These are phyloP conservation scores for Iberis pinnata DNA, from an alignment of 345 rosid genomes.

Conservation along the genomic window DNA sequence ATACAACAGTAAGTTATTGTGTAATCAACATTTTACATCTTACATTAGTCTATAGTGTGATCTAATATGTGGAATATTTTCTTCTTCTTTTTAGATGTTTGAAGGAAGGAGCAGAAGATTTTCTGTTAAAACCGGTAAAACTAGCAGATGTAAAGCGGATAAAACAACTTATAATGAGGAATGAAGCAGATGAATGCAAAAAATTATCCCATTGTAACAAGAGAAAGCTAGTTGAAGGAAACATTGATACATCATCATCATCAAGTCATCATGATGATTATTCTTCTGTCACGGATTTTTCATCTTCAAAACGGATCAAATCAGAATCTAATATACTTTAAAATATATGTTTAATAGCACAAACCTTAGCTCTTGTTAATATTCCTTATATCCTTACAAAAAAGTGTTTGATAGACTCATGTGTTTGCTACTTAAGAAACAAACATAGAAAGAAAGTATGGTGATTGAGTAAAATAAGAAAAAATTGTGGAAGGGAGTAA, in stretches of 20 bases:
- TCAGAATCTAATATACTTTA: conserved; percentile 18
- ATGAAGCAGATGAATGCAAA: conserved; percentile 34
- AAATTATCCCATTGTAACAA: conserved; percentile 25
- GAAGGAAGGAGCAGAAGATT: conserved; percentile 91
- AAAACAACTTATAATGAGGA: conserved; percentile 38
- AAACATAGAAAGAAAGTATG: too few relatives aligned
- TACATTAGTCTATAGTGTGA: too few relatives aligned
- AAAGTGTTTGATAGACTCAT: too few relatives aligned
- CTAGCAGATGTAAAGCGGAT: conserved; percentile 61
- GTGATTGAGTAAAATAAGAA: too few relatives aligned
- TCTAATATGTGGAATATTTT: not conserved
- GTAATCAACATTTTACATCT: too few relatives aligned
- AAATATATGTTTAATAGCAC: too few relatives aligned
- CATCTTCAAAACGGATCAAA: conserved; percentile 21
- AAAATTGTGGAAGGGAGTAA: too few relatives aligned
- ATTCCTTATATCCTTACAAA: too few relatives aligned
- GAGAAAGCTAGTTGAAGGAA: conserved; percentile 31
- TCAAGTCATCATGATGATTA: conserved; percentile 13
- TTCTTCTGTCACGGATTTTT: not conserved
- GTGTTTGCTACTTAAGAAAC: too few relatives aligned
- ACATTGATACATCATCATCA: conserved; percentile 17
- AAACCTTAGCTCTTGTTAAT: too few relatives aligned
- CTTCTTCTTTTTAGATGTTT: conserved; percentile 37
- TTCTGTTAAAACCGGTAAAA: conserved; percentile 68
- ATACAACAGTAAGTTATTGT: conserved; percentile 28